Evolutionary conservation across 176 grass and related monocot species (phyloP), one percentile per base, ranked within the genome.

Genomic region (Oryza nivara): DNA sequence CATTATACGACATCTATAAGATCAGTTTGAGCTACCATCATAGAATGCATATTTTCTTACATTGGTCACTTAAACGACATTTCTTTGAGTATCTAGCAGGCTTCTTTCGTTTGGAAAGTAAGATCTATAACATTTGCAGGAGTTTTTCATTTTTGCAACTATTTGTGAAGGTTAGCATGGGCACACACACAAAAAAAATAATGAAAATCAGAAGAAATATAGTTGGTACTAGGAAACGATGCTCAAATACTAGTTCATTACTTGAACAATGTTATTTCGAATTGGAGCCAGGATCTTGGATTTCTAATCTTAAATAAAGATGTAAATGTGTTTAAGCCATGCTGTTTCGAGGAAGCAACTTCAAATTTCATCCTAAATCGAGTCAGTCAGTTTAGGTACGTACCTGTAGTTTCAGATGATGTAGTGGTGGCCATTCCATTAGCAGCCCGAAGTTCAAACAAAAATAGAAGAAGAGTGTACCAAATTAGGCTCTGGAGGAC

Each of bases 401-500:
- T 92, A 97, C 95, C 88, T 88, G 68, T 72, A 89, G 35, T 68
- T 89, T 85, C 73, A 86, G 83, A 85, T 86, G 72, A 67, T 82
- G 65, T 87, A 79, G 95, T 56, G 34, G 63, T 28, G 45, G 75
- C 23, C 47, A 82, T 66, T 82, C 87, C 72, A 86, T 70, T 92
- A 63, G 86, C 86, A 73, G 84, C 84, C 38, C 92, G 84, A 58
- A 92, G 86, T 84, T 94, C 90, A 75, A 94, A 94, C 46, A 97
- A 73, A 76, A 94, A 89, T 66, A 94, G 34, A 30, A 97, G 88
- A 81, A 94, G 32, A 68, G 87, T 91, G 75, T 97, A 94, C 95
- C 95, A 97, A 49, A 94, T 82, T 68, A 97, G 66, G 88, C 92
- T 97, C 85, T 97, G 95, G 56, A 97, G 86, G 60, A 94, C 95